Base-by-base conservation (phyloP, 2,329 filamentous ascomycete genomes). In the Phyllosticta paracitricarpa region DNA sequence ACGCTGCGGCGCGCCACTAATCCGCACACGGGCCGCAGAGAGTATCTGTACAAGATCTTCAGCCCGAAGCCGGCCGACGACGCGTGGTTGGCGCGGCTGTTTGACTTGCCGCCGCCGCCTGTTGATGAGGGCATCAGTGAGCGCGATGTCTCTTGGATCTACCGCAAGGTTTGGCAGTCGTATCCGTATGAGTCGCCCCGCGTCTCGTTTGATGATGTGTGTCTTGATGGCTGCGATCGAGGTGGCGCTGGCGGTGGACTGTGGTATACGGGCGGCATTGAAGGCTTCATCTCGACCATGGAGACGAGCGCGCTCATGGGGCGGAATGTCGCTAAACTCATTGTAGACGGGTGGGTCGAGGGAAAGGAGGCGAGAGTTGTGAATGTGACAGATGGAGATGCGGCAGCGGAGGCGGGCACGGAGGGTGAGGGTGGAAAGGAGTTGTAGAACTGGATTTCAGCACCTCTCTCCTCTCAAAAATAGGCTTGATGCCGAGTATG, bases 211-310 rank as follows among this genome's bases (percentile, higher is more conserved):
- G 91, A 97, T 66, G 88, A 94, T 63, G 83, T 87, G 19, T 17
- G 57, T 25, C 14, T 62, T 56, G 60, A 58, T 33, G 17, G 26
- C n/a, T 17, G 40, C 40, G 17, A 48, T 4, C 14, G 7, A 4
- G n/a, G n/a, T 5, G 40, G 6, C 14, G 40, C 40, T 7, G 14
- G 3, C 4, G 40, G 40, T n/a, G 83, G 84, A 0, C 68, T 93
- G 14, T 94, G 81, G 81, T 86, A 87, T 67, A 85, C 83, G 4
- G 78, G 79, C 58, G 82, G 81, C 0, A 95, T 97, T 53, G 93
- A 97, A 76, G 88, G 88, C 66, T 97, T 99, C 72, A 95, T 97
- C 66, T 94, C 89, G 9, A 96, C 91, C 0, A 97, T 99, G 94
- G 94, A 99, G 79, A 97, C 94, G 6, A 96, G 87, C 72, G 89